phyloP scores from a whole-genome alignment of 1,139 yeast species.

The Yamadazyma triangularis region DNA sequence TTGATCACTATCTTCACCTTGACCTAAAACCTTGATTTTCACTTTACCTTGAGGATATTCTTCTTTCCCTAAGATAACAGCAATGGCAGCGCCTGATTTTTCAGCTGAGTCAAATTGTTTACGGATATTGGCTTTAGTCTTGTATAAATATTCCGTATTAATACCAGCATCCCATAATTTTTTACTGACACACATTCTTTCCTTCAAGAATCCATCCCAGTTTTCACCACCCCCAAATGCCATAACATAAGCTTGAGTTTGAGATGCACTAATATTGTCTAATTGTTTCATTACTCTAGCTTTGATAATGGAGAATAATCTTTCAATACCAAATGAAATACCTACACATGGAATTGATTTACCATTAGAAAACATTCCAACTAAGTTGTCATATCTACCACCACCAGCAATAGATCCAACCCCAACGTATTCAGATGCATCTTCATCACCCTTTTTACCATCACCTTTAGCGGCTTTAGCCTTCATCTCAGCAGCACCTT shows the following conservation, averaged over 20 bases:
- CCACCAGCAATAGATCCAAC: constrained; percentile 99
- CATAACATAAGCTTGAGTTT: constrained; percentile 93
- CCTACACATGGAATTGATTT: constrained; percentile 97
- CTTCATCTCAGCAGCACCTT: constrained; percentile 63
- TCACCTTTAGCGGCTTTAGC: constrained; percentile 38
- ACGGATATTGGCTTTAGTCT: constrained; percentile 87
- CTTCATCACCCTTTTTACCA: constrained; percentile 56
- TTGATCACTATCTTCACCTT: constrained; percentile 82
- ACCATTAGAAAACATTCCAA: constrained; percentile 93
- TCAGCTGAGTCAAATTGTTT: constrained; percentile 98
- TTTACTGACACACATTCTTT: constrained; percentile 84
- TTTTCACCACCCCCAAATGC: constrained; percentile 98
- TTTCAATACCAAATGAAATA: constrained; percentile 92
- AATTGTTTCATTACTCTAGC: constrained; percentile 59
- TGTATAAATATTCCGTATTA: constrained; percentile 86
- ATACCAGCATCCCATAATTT: constrained; percentile 83
- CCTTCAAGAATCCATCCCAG: constrained; percentile 88
- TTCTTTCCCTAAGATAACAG: constrained; percentile 92
- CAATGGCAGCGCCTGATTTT: constrained; percentile 84
- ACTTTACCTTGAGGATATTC: constrained; percentile 78
- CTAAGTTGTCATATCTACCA: constrained; percentile 94
- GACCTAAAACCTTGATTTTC: constrained; percentile 83
- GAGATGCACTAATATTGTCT: constrained; percentile 64
- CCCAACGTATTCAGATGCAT: constrained; percentile 94
- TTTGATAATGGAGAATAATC: constrained; percentile 84